Evolutionary conservation across 2,329 filamentous ascomycete species (phyloP), one percentile per base, ranked within the genome.

Genomic region (Aureobasidium sp.): DNA sequence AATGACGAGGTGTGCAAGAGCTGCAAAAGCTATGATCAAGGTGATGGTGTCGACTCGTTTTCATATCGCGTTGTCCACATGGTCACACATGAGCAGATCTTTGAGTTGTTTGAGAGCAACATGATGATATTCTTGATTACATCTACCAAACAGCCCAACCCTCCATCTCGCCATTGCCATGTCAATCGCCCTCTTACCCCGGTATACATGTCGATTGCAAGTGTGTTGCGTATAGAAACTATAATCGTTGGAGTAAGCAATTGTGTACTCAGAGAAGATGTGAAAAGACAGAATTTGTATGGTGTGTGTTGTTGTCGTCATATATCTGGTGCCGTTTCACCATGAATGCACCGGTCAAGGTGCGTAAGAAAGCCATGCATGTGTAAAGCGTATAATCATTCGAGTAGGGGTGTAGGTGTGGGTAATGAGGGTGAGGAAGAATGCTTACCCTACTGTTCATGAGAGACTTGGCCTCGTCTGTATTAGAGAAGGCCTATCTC

Each of bases 291-390:
- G 18, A n/a, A 2, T 27, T 48, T 38, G 18, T 9, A n/a, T n/a
- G n/a, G n/a, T n/a, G n/a, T n/a, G 5, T 36, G 33, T 36, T 36
- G 8, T 27, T 40, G 20, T 51, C 42, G 59, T 62, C 59, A 62
- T 51, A 51, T 62, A 36, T 62, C 59, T 50, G 42, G 82, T 84
- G 91, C 90, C 90, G 84, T 84, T 77, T 80, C 82, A 83, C 80
- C 81, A 84, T 74, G 72, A 75, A 70, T 78, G 76, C 73, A 69
- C 74, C 76, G 75, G 88, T 88, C 89, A 85, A 83, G 82, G 87
- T 83, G 74, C 73, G 91, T 94, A 90, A 66, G 92, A 91, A 93
- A 94, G 91, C 90, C 91, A 94, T 94, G 92, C 91, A 94, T 93
- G 90, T 91, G 59, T 86, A 85, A 82, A 93, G 90, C 90, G 85